A percentile compares a stretch with the other conserved stretches of the same genome.
These are phyloP conservation scores for Trichoderma reesei DNA, from an alignment of 495 filamentous ascomycete genomes.

Conservation along the genomic window DNA sequence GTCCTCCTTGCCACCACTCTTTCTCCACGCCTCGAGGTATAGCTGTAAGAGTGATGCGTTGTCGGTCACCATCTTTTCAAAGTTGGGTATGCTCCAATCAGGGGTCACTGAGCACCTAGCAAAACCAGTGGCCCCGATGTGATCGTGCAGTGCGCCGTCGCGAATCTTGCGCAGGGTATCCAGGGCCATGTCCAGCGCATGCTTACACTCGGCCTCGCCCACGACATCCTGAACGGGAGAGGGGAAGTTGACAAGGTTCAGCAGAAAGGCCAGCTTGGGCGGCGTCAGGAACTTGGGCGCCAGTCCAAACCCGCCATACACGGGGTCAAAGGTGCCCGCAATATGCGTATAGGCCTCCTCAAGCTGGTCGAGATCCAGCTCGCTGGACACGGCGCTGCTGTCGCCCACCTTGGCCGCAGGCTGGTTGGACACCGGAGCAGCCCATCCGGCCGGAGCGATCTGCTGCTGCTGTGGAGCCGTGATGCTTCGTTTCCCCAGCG, in stretches of 20 bases:
- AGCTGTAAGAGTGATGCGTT: constrained; percentile 80
- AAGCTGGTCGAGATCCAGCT: constrained; percentile 79
- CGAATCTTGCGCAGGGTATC: constrained; percentile 74
- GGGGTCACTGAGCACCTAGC: constrained; percentile 81
- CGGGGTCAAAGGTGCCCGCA: constrained; percentile 62
- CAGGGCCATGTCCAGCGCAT: constrained; percentile 72
- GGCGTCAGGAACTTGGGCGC: constrained; percentile 90
- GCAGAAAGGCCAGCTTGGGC: constrained; percentile 70
- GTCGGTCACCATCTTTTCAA: constrained; percentile 98
- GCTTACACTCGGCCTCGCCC: constrained; percentile 64
- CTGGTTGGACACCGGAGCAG: not conserved
- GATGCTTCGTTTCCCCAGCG: constrained; percentile 38
- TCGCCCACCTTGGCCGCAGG: constrained; percentile 24
- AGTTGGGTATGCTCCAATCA: constrained; percentile 89
- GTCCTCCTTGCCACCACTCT: constrained; percentile 44
- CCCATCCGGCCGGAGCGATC: not conserved
- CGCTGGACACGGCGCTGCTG: constrained; percentile 22
- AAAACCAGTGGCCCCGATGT: constrained; percentile 78
- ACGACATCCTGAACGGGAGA: constrained; percentile 68
- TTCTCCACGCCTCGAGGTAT: constrained; percentile 81
- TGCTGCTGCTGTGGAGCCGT: constrained; percentile 12
- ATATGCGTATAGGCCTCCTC: constrained; percentile 85
- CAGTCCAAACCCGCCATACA: constrained; percentile 64
- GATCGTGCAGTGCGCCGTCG: constrained; percentile 81
- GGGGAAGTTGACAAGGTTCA: constrained; percentile 66